Percentiles rank a stretch among this genome's conserved stretches.
Evolutionary conservation across 164 flowering plant genomes (phyloP).

Genomic region (Tetracentron sinense): DNA sequence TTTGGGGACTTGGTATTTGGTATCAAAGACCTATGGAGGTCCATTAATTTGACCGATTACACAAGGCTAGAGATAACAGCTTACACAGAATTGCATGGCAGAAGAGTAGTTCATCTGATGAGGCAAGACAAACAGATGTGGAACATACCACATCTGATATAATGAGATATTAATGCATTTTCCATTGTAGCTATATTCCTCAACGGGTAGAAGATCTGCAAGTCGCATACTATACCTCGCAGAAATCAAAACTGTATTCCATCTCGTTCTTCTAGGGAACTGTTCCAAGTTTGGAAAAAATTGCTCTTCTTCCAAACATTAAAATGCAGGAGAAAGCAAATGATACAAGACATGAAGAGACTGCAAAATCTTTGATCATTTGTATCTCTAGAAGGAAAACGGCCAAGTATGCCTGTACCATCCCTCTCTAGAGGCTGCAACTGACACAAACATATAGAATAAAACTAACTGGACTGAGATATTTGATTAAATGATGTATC

Average conservation of each 20-base stretch:
- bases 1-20: too few relatives aligned
- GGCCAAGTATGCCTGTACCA: too few relatives aligned
- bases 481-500: slow-evolving; percentile 1
- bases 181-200: neutral
- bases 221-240: neutral
- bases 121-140: too few relatives aligned
- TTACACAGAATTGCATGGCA: too few relatives aligned
- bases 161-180: neutral
- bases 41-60: too few relatives aligned
- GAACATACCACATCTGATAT: too few relatives aligned
- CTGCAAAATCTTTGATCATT: slow-evolving; percentile 9
- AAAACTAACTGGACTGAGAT: slow-evolving; percentile 13
- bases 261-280: neutral
- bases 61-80: too few relatives aligned
- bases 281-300: neutral
- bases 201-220: neutral
- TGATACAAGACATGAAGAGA: neutral
- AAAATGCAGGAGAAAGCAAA: slow-evolving; percentile 4
- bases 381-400: too few relatives aligned
- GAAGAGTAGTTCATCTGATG: too few relatives aligned
- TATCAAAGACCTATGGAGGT: too few relatives aligned
- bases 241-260: neutral
- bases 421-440: too few relatives aligned
- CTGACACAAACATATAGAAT: slow-evolving; percentile 9
- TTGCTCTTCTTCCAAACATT: neutral